A percentile compares a stretch with the other conserved stretches of the same genome.
Conservation (phyloP, 352 stramenopile genomes). For the Pythium coloratum region DNA sequence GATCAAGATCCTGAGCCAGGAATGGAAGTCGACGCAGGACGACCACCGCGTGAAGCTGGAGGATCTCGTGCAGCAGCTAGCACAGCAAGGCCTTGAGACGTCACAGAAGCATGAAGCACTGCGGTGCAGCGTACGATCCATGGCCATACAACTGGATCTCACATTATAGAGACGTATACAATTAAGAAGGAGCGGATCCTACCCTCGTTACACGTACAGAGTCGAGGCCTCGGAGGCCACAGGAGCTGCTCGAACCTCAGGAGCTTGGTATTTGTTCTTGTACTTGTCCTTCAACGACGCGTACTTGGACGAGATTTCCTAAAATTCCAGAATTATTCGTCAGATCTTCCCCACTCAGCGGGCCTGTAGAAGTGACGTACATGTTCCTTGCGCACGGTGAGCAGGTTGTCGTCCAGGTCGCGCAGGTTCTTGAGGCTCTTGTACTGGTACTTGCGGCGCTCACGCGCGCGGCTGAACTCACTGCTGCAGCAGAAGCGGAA, state of each 20-base stretch:
- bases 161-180: constrained; percentile 26
- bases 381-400: constrained; percentile 68
- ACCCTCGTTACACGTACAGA: constrained; percentile 42
- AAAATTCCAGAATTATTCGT: background rate
- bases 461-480: constrained; percentile 43
- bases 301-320: constrained; percentile 80
- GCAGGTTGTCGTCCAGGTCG: constrained; percentile 69
- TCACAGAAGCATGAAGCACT: constrained; percentile 35
- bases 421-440: constrained; percentile 50
- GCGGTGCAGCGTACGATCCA: constrained; percentile 38
- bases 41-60: constrained; percentile 31
- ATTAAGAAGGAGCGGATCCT: background rate
- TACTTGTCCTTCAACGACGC: constrained; percentile 73
- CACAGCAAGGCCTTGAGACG: constrained; percentile 8
- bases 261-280: constrained; percentile 67
- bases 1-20: constrained; percentile 45
- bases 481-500: constrained; percentile 71
- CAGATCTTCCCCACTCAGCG: no score
- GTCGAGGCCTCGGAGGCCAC: constrained; percentile 18
- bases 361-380: constrained; percentile 24
- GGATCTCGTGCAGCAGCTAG: constrained; percentile 11
- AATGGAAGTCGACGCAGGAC: constrained; percentile 33
- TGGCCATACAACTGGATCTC: constrained; percentile 45
- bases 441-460: constrained; percentile 61
- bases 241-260: constrained; percentile 32